A percentile compares a stretch with the other conserved stretches of the same genome.
Conservation (phyloP, 1,284 basidiomycete genomes). For the Ganoderma multipileum region DNA sequence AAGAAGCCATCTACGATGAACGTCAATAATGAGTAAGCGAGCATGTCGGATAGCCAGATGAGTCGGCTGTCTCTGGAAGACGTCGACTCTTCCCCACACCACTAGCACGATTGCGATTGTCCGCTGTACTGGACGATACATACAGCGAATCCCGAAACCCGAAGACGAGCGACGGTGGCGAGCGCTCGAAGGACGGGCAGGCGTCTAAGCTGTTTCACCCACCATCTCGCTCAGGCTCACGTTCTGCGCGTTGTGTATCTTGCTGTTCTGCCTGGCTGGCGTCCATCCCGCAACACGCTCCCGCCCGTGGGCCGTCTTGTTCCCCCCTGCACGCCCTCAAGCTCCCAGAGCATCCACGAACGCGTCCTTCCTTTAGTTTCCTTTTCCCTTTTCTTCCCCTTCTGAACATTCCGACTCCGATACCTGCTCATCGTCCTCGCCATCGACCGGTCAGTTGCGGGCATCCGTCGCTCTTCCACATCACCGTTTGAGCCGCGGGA, state of each 20-base stretch:
- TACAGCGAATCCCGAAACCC: neutral
- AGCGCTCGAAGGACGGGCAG: slow-evolving; percentile 16
- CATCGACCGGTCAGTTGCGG: slow-evolving; percentile 27
- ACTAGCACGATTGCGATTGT: neutral
- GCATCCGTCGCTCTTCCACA: slow-evolving; percentile 21
- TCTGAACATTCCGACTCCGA: slow-evolving; percentile 23
- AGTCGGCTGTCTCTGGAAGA: slow-evolving; percentile 5
- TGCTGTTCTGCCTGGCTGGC: slow-evolving; percentile 38
- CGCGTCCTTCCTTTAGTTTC: slow-evolving; percentile 41
- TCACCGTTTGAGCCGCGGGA: slow-evolving; percentile 27
- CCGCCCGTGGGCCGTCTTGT: slow-evolving; percentile 31
- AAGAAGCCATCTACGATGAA: neutral
- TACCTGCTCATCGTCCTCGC: slow-evolving; percentile 17
- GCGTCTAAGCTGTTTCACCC: slow-evolving; percentile 25
- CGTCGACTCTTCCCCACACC: slow-evolving; percentile 2
- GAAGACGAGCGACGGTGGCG: slow-evolving; percentile 1
- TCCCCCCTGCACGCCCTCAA: slow-evolving; percentile 25
- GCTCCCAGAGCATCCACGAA: slow-evolving; percentile 35
- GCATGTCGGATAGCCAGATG: slow-evolving; percentile 1
- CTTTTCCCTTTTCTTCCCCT: slow-evolving; percentile 27
- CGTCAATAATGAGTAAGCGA: neutral
- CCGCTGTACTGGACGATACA: slow-evolving; percentile 1
- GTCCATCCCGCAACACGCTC: slow-evolving; percentile 32
- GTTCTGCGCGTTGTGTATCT: slow-evolving; percentile 25
- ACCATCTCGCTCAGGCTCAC: slow-evolving; percentile 7